Percentiles rank a stretch among this genome's conserved stretches.
These are phyloP conservation scores for Paecilomyces formosus DNA, from an alignment of 2,329 filamentous ascomycete genomes.

Conservation along the genomic window DNA sequence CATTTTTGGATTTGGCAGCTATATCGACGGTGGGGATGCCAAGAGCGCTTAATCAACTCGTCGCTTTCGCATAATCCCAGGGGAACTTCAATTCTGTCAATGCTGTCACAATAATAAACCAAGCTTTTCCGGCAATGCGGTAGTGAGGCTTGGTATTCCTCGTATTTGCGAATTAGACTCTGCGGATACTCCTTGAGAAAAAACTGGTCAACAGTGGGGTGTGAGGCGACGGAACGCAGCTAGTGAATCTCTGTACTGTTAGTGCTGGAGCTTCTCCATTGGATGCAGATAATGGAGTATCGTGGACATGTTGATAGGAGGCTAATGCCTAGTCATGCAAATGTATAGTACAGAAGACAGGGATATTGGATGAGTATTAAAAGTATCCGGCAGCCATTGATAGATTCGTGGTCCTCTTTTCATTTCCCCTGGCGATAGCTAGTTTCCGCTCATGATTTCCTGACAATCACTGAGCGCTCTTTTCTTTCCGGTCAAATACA, in stretches of 20 bases:
- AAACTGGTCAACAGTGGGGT: not conserved
- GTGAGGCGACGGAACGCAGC: not conserved
- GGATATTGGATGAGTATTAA: not conserved
- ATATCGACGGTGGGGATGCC: not conserved
- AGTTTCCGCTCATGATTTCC: not conserved
- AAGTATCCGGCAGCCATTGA: not conserved
- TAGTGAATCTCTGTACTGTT: not conserved
- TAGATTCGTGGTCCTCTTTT: not conserved
- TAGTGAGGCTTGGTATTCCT: not conserved
- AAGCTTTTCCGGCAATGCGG: not conserved
- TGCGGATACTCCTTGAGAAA: not conserved
- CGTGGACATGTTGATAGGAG: constrained; percentile 13
- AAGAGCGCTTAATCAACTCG: not conserved
- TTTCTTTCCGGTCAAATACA: not conserved
- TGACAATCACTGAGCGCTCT: not conserved
- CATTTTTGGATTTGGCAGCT: not conserved
- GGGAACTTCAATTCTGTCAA: not conserved
- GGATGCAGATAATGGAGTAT: constrained; percentile 2
- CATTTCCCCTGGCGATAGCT: not conserved
- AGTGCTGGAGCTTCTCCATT: not conserved
- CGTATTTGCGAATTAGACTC: not conserved
- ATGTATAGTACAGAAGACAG: not conserved
- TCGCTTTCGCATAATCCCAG: not conserved
- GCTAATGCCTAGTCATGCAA: constrained; percentile 9
- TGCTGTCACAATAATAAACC: not conserved